phyloP scores from a whole-genome alignment of 2,329 filamentous ascomycete species.

The Pestalotiopsis sp. region DNA sequence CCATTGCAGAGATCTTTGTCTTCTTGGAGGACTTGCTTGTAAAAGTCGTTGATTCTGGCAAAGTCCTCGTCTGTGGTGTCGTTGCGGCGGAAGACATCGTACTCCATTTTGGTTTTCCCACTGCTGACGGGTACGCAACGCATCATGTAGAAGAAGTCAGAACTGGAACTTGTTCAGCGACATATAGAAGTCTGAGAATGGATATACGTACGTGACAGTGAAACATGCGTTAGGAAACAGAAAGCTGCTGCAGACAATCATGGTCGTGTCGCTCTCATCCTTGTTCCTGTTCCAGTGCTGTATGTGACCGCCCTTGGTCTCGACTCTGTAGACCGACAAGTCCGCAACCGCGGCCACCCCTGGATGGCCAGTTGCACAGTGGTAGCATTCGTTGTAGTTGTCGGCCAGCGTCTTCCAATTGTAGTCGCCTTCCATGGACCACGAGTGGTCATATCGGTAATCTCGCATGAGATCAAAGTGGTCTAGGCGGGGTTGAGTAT shows the following conservation, averaged over 20 bases:
- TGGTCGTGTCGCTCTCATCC: constrained; percentile 1
- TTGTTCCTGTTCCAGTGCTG: constrained; percentile 2
- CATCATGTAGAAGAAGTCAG: constrained; percentile 6
- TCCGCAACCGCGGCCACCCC: background rate
- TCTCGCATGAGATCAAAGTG: background rate
- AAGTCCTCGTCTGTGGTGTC: background rate
- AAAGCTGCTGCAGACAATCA: constrained; percentile 2
- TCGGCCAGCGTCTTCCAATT: constrained; percentile 2
- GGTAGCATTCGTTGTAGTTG: background rate
- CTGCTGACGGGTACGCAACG: background rate
- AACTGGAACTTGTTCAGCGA: background rate
- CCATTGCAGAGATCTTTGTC: background rate
- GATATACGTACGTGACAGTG: background rate
- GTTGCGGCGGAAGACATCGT: constrained; percentile 2
- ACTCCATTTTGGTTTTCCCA: background rate
- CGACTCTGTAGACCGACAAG: background rate
- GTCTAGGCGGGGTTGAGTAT: background rate
- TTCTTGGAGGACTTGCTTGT: background rate
- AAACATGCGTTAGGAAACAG: background rate
- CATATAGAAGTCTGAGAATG: background rate
- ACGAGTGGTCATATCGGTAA: background rate
- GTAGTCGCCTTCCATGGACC: constrained; percentile 4
- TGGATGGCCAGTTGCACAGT: background rate
- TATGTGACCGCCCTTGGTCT: constrained; percentile 3
- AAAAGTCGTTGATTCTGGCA: background rate